phyloP scores from a whole-genome alignment of 345 rosid species.

The Salix dunnii region DNA sequence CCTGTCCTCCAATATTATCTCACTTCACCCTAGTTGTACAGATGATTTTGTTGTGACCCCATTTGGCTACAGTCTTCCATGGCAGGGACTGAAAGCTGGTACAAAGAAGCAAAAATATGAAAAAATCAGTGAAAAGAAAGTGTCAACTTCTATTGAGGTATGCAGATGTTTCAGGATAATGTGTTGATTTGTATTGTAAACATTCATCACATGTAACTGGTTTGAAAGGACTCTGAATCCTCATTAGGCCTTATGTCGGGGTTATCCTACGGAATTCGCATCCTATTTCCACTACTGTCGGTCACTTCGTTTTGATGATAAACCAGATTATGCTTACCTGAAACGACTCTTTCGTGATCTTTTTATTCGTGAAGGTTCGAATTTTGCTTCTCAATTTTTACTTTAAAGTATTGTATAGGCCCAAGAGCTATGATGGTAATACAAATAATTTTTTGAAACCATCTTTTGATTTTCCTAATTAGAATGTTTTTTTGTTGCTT shows the following conservation, averaged over 20 bases:
- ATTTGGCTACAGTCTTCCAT: conserved; percentile 63
- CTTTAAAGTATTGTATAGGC: background rate
- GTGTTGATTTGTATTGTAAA: conserved; percentile 8
- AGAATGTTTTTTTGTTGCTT: background rate
- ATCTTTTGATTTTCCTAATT: background rate
- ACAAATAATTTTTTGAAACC: background rate
- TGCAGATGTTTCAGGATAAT: background rate
- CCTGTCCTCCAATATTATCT: conserved; percentile 8
- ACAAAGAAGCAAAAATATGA: conserved; percentile 91
- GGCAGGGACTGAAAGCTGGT: conserved; percentile 95
- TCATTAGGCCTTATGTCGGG: conserved; percentile 69
- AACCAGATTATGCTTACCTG: conserved; percentile 84
- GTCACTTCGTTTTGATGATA: conserved; percentile 80
- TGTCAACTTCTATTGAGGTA: conserved; percentile 85
- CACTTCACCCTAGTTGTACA: background rate
- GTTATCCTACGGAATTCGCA: conserved; percentile 87
- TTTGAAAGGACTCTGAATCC: conserved; percentile 14
- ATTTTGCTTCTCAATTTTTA: conserved; percentile 12
- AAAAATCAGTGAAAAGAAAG: conserved; percentile 87
- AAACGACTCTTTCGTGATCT: conserved; percentile 88
- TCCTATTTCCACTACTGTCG: conserved; percentile 91
- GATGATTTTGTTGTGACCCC: conserved; percentile 20
- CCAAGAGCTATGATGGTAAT: background rate
- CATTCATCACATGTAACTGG: conserved; percentile 10
- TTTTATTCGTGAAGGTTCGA: conserved; percentile 85